These are phyloP conservation scores for Neostapfia colusana DNA, from an alignment of 176 grass and related monocot genomes.

Conservation along the genomic window DNA sequence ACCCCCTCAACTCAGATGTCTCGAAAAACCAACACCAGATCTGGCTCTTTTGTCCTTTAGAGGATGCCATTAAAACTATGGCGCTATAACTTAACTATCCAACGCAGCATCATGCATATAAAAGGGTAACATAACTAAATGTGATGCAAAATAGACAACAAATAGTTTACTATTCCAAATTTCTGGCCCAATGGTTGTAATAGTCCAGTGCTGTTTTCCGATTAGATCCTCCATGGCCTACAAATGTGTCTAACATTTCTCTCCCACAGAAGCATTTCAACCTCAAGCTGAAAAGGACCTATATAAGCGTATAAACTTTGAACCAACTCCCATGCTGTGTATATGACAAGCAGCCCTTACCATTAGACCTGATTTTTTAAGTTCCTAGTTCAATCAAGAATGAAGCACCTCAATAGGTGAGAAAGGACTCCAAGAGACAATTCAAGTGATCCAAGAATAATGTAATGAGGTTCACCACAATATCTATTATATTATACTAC, in stretches of 20 bases:
- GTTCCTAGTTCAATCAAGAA: not conserved
- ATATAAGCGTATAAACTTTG: not conserved
- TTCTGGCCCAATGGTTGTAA: not conserved
- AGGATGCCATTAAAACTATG: not conserved
- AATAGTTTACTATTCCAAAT: not conserved
- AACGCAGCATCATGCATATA: not conserved
- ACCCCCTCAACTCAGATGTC: too few species aligned
- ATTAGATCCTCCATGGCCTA: not conserved
- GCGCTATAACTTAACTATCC: not conserved
- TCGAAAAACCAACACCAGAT: too few species aligned
- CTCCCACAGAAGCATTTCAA: too few species aligned
- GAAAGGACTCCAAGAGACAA: not conserved
- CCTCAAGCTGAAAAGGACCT: not conserved
- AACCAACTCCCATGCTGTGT: not conserved
- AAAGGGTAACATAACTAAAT: too few species aligned
- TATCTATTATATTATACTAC: not conserved
- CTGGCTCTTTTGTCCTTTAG: too few species aligned
- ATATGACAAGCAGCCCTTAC: not conserved
- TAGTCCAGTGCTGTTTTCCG: not conserved
- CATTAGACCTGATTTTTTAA: not conserved
- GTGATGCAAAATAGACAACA: slow-evolving; percentile 4
- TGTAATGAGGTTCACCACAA: too few species aligned
- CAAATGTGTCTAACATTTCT: too few species aligned
- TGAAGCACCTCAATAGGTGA: not conserved
- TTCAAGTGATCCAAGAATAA: not conserved